These are phyloP conservation scores for Clarireedia monteithiana DNA, from an alignment of 2,329 filamentous ascomycete genomes.

Conservation along the genomic window DNA sequence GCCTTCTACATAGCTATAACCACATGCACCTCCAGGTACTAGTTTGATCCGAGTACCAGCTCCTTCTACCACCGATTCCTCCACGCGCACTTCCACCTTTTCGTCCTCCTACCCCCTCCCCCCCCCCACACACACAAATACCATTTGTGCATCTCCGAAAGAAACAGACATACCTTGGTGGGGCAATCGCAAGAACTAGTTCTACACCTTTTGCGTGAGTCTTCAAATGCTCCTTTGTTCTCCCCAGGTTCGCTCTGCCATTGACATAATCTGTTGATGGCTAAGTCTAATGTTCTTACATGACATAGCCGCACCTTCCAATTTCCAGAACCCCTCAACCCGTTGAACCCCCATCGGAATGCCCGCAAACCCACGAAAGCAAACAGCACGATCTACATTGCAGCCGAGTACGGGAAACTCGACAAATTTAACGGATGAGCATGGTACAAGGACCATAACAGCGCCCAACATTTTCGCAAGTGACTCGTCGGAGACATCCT, in stretches of 20 bases:
- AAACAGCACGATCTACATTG: slow-evolving; percentile 40
- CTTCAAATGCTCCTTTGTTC: not conserved
- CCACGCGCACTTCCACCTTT: not conserved
- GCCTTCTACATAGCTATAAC: not conserved
- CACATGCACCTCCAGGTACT: no score
- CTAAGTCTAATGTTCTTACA: not conserved
- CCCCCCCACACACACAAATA: slow-evolving; percentile 5
- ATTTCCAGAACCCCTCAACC: slow-evolving; percentile 5
- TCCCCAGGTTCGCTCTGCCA: not conserved
- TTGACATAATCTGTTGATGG: slow-evolving; percentile 1
- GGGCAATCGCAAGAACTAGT: slow-evolving; percentile 20
- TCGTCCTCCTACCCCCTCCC: not conserved
- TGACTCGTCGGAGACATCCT: slow-evolving; percentile 47
- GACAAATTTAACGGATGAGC: slow-evolving; percentile 59
- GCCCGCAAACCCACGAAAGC: slow-evolving; percentile 46
- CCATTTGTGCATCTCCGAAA: slow-evolving; percentile 11
- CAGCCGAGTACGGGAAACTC: slow-evolving; percentile 44
- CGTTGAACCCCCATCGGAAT: slow-evolving; percentile 28
- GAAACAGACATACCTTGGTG: slow-evolving; percentile 25
- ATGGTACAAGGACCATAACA: slow-evolving; percentile 62
- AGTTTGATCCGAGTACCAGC: no score
- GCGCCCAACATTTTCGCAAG: slow-evolving; percentile 46
- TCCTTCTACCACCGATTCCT: not conserved
- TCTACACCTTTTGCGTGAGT: slow-evolving; percentile 8
- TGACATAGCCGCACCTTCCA: not conserved